Base-by-base conservation (phyloP, 2,329 filamentous ascomycete species). In the Daldinia eschscholtzii region DNA sequence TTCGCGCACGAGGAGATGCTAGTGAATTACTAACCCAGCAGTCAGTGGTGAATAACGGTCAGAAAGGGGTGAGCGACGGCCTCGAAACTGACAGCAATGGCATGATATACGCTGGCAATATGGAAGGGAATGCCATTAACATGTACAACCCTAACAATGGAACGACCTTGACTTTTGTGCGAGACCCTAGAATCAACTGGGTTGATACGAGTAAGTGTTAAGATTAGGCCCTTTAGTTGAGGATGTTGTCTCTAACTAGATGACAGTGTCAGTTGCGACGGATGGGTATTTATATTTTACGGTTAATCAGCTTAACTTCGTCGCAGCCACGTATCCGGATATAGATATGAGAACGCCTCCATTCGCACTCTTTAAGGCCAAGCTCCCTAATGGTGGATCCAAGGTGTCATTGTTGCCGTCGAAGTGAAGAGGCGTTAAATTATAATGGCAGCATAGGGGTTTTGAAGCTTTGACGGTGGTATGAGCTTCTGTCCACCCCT, bases 241-340 rank as follows among this genome's bases (percentile, higher is more conserved):
- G 18, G 6, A 15, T 13, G 23, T 52, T 1, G 1, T 6, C 59
- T 15, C 62, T 71, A 42, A 72, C 39, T 10, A 18, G 18, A 10
- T 6, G n/a, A 2, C 7, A 76, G 75, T 84, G 70, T 79, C 79
- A 3, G 77, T 80, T 3, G 80, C 76, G 1, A 78, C 76, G 3
- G 82, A 86, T 71, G 84, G 84, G 0, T 84, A 86, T 70, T 71
- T 86, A 1, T 87, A 87, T 72, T 87, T 86, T 68, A 87, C 84
- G 0, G 81, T 82, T 41, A 87, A 87, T 62, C 84, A 87, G 76
- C 76, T 86, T 4, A 67, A 69, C 10, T 57, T 73, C n/a, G 57
- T 57, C 3, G 35, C 60, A 12, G 35, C 55, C 4, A 59, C 59
- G 1, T 72, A 69, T 30, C 72, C 72, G 0, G 59, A 70, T 2